Evolutionary conservation across 1,284 basidiomycete species (phyloP), one percentile per base, ranked within the genome.

Genomic region (Ceratobasidium sp.): DNA sequence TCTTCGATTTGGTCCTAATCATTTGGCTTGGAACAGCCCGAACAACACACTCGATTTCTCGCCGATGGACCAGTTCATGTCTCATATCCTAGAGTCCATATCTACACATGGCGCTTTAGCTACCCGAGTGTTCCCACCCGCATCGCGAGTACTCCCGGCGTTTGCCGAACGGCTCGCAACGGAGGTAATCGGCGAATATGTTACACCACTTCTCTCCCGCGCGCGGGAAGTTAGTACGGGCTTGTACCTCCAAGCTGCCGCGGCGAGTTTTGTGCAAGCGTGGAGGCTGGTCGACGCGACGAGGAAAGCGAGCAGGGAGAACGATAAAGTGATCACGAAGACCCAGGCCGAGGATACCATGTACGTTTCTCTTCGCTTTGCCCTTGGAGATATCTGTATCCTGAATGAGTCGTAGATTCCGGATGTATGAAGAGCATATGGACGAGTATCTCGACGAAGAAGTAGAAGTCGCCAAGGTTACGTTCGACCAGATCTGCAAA

Each of bases 401-500:
- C 77, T 28, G n/a, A n/a, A 56, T 56, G 69, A 56, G 80, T 67
- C 42, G 33, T 82, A 96, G 94, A 12, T 97, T 94, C 83, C 89
- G 89, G 57, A 97, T 98, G 94, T 99, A 98, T 83, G 96, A 98
- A 84, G 86, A 89, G 2, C 94, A 97, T 83, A 96, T 99, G 93
- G 96, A 97, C 83, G 97, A 98, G 82, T 99, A 99, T 82, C 91
- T 99, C 2, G 93, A 96, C 78, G 96, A 98, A 82, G 98, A 99
- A 84, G 89, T 93, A 6, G 96, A 97, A 77, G 91, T 90, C 82
- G 89, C 96, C 67, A 95, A 95, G 82, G 87, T 87, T 6, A 87
- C 89, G 0, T 91, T 99, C 78, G 92, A 95, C 66, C 86, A 85
- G 0, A 93, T 94, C 28, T 96, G 94, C 83, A 90, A 91, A 77